Conservation (phyloP, 192 early-diverging fungal species). For the Coemansia sp. region DNA sequence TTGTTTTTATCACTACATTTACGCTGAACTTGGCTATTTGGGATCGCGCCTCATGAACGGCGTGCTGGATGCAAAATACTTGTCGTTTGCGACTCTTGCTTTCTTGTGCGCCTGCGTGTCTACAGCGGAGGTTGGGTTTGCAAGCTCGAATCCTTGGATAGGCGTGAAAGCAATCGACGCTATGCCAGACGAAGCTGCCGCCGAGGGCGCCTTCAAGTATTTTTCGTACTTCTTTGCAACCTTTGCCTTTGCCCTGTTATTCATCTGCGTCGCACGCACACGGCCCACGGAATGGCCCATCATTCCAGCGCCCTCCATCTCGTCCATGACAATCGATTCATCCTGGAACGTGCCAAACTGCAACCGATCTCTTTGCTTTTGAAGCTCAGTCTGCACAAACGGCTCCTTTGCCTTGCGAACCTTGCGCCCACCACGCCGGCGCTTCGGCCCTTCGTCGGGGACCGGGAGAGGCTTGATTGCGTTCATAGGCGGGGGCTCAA, state of each 20-base stretch:
- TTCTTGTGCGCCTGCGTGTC: conserved; percentile 51
- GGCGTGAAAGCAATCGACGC: conserved; percentile 93
- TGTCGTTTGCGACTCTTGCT: conserved; percentile 65
- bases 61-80: conserved; percentile 72
- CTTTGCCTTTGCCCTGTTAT: conserved; percentile 66
- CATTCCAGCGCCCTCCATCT: conserved; percentile 86
- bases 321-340: conserved; percentile 80
- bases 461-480: conserved; percentile 86
- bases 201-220: conserved; percentile 45
- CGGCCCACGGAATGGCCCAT: conserved; percentile 75
- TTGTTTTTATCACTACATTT: conserved; percentile 1
- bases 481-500: conserved; percentile 83
- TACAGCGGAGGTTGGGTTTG: conserved; percentile 68
- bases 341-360: conserved; percentile 90
- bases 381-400: conserved; percentile 80
- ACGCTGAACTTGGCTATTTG: neutral
- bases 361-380: conserved; percentile 87
- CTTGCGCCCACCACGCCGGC: conserved; percentile 86
- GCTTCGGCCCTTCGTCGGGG: conserved; percentile 88
- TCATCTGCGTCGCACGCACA: conserved; percentile 71
- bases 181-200: conserved; percentile 69
- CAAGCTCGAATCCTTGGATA: conserved; percentile 90
- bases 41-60: conserved; percentile 54
- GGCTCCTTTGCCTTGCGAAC: conserved; percentile 80
- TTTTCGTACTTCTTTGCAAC: conserved; percentile 59